Percentiles rank a stretch among this genome's conserved stretches.
These are phyloP conservation scores for Neurospora sp. DNA, from an alignment of 495 filamentous ascomycete genomes.

Conservation along the genomic window DNA sequence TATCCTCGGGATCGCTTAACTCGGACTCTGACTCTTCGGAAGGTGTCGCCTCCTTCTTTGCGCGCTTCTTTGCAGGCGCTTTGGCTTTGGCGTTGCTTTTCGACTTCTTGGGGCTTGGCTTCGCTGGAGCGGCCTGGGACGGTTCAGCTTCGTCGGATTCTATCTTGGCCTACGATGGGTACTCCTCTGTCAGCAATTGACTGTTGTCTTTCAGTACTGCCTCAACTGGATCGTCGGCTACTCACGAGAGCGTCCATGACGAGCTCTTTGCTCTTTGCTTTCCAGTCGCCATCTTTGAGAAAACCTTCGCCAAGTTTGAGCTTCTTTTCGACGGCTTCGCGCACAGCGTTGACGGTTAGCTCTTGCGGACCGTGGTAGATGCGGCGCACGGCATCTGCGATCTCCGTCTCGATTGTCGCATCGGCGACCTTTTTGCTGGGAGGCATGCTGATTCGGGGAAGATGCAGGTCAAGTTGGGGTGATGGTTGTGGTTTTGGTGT, in stretches of 20 bases:
- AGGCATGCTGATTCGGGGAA: neutral
- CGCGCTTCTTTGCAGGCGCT: constrained; percentile 5
- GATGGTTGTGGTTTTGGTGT: neutral
- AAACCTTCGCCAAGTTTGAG: constrained; percentile 58
- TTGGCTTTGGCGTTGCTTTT: constrained; percentile 8
- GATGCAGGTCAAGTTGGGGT: neutral
- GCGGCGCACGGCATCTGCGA: constrained; percentile 49
- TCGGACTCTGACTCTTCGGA: constrained; percentile 7
- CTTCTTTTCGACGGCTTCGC: constrained; percentile 54
- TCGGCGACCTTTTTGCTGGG: neutral
- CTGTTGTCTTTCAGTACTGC: neutral
- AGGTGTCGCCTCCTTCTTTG: constrained; percentile 8
- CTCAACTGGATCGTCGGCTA: constrained; percentile 1
- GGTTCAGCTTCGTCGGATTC: constrained; percentile 4
- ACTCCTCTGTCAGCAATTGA: neutral
- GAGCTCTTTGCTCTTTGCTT: constrained; percentile 62
- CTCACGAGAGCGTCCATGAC: constrained; percentile 65
- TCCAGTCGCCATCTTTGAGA: constrained; percentile 65
- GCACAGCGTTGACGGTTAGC: constrained; percentile 69
- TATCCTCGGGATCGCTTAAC: constrained; percentile 10
- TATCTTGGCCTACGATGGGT: neutral
- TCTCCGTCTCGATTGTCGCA: constrained; percentile 31
- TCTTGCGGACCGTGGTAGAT: constrained; percentile 49
- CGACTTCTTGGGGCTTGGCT: constrained; percentile 3
- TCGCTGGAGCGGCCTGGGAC: constrained; percentile 12